Evolutionary conservation across 257 asterid genomes (phyloP), one percentile per base, ranked within the genome.

Genomic region (Paraleonurus japonicus): DNA sequence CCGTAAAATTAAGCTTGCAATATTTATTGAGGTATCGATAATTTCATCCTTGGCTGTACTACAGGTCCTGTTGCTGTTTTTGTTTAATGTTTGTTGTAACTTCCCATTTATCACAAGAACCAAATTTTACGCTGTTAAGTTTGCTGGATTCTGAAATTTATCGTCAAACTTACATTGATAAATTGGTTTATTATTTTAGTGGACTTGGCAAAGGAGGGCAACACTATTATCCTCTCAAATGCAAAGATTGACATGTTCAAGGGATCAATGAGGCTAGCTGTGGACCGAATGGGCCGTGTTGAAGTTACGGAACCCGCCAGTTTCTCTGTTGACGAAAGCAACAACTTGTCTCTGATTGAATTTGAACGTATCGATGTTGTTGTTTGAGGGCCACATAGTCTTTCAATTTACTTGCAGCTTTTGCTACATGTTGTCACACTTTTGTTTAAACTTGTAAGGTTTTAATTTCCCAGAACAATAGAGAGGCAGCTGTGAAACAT

Each of bases 221-320:
- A 65, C 74, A 90, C 96, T 3, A 74, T 90, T 6, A 67, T 77
- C 72, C 84, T 90, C 53, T 54, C 89, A 27, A 90, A 90, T 43
- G 96, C 95, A 12, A 90, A 72, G 75, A 75, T 90, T 0, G 96
- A 90, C 85, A 84, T 89, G 88, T 87, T 87, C 85, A 90, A 90
- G 79, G 96, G 96, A 69, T 86, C 95, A 4, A 90, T 90, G 95
- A 86, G 96, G 86, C 84, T 90, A 17, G 90, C 86, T 1, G 92
- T 86, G 82, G 96, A 90, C 76, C 79, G 92, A 47, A 72, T 69
- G 2, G 96, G 96, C 20, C 82, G 88, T 11, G 77, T 87, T 61
- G 90, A 88, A 79, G 87, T 84, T 19, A 86, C 72, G 0, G 85
- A 81, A 23, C 59, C 89, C 6, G 89, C 88, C 48, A 64, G 76